Conservation (phyloP, 73 alveolate genomes). For the Halteria grandinella region DNA sequence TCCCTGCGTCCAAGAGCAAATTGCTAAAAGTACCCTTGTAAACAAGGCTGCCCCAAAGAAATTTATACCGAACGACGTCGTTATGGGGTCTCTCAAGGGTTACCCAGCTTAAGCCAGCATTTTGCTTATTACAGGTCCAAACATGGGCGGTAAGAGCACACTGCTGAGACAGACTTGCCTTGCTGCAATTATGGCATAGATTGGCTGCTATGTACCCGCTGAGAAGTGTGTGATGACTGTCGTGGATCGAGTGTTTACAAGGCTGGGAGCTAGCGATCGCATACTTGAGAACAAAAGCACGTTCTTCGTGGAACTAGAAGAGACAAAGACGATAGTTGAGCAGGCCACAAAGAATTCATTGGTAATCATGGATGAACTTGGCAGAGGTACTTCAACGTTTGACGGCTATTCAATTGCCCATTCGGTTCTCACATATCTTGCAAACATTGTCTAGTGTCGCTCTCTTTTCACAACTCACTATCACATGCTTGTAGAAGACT, state of each 20-base stretch:
- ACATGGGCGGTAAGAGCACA: constrained; percentile 98
- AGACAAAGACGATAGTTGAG: constrained; percentile 85
- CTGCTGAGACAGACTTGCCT: constrained; percentile 88
- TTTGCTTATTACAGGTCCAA: constrained; percentile 94
- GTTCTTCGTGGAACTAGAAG: constrained; percentile 97
- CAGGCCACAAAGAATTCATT: constrained; percentile 86
- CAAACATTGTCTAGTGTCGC: constrained; percentile 74
- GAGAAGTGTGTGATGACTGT: constrained; percentile 77
- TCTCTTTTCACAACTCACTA: constrained; percentile 96
- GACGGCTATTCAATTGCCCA: constrained; percentile 97
- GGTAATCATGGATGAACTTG: constrained; percentile 97
- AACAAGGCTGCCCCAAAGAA: constrained; percentile 16
- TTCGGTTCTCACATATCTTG: constrained; percentile 82
- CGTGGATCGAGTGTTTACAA: constrained; percentile 94
- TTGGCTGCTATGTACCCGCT: constrained; percentile 98
- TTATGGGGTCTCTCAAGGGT: not conserved
- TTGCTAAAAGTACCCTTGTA: constrained; percentile 14
- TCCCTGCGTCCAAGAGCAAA: constrained; percentile 49
- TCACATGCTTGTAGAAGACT: constrained; percentile 93
- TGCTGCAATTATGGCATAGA: constrained; percentile 90
- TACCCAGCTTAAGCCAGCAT: constrained; percentile 11
- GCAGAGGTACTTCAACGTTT: constrained; percentile 96
- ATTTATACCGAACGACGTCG: constrained; percentile 40
- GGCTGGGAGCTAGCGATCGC: constrained; percentile 94
- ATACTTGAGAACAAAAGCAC: constrained; percentile 93